phyloP scores from a whole-genome alignment of 2,329 filamentous ascomycete species.

The Fusarium musae region DNA sequence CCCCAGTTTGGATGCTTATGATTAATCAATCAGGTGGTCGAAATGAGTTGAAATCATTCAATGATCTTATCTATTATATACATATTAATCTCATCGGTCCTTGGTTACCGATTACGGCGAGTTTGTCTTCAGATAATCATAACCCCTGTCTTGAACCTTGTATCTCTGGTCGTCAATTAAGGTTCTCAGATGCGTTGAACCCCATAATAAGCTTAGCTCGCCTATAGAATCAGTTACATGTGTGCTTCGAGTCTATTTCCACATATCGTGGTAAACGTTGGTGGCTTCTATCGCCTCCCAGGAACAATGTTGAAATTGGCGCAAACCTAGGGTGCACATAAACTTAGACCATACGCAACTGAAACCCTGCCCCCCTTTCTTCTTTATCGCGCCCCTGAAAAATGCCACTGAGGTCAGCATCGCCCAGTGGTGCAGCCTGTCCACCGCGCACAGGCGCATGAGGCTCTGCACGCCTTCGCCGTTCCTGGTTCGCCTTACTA shows the following conservation, averaged over 20 bases:
- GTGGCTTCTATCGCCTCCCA: neutral
- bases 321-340: neutral
- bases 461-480: conserved; percentile 76
- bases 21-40: conserved; percentile 33
- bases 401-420: conserved; percentile 75
- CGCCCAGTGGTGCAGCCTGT: conserved; percentile 66
- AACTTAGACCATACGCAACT: conserved; percentile 66
- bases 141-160: neutral
- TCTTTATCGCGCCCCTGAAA: conserved; percentile 74
- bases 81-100: conserved; percentile 38
- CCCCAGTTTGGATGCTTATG: conserved; percentile 35
- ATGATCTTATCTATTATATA: conserved; percentile 40
- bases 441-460: conserved; percentile 82
- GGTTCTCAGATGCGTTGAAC: neutral
- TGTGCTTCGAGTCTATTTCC: neutral
- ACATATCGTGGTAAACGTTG: neutral
- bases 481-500: conserved; percentile 92
- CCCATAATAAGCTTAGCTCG: neutral
- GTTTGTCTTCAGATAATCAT: conserved; percentile 6
- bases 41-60: conserved; percentile 35
- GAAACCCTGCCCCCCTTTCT: conserved; percentile 73
- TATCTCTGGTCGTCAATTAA: neutral
- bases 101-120: conserved; percentile 1
- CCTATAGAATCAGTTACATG: neutral
- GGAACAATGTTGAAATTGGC: neutral